Evolutionary conservation across 2,329 filamentous ascomycete species (phyloP).

Genomic region (Teratosphaeriaceae sp.): DNA sequence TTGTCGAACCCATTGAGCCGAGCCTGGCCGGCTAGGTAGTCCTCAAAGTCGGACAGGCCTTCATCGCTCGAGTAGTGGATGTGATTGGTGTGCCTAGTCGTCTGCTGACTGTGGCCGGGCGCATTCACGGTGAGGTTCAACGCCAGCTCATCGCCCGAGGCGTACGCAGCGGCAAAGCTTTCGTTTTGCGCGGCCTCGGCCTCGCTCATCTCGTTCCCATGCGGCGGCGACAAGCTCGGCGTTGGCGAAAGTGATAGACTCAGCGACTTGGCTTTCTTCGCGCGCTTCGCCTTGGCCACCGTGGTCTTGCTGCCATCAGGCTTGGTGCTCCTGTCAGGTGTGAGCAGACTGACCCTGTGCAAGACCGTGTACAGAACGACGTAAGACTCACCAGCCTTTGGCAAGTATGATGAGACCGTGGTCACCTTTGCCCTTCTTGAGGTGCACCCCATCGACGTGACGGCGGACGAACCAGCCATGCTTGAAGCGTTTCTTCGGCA

Average conservation of each 20-base stretch:
- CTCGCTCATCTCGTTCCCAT: not conserved
- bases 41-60: not conserved
- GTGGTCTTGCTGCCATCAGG: not conserved
- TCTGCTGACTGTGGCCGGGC: too few species aligned
- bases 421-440: not conserved
- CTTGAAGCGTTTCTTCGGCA: slow-evolving; percentile 1
- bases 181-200: not conserved
- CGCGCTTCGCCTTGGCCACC: not conserved
- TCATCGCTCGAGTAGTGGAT: not conserved
- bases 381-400: not conserved
- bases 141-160: not conserved
- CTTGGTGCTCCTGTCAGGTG: not conserved
- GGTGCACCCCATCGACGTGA: slow-evolving; percentile 3
- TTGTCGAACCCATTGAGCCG: too few species aligned
- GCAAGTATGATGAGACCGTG: not conserved
- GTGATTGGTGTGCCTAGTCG: too few species aligned
- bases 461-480: slow-evolving; percentile 7
- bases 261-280: not conserved
- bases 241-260: not conserved
- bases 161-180: not conserved
- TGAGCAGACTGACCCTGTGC: not conserved
- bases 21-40: too few species aligned
- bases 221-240: not conserved
- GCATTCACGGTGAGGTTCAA: too few species aligned
- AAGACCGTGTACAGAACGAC: too few species aligned